These are phyloP conservation scores for Wickerhamiella domercqiae DNA, from an alignment of 805 yeast species.

Conservation along the genomic window DNA sequence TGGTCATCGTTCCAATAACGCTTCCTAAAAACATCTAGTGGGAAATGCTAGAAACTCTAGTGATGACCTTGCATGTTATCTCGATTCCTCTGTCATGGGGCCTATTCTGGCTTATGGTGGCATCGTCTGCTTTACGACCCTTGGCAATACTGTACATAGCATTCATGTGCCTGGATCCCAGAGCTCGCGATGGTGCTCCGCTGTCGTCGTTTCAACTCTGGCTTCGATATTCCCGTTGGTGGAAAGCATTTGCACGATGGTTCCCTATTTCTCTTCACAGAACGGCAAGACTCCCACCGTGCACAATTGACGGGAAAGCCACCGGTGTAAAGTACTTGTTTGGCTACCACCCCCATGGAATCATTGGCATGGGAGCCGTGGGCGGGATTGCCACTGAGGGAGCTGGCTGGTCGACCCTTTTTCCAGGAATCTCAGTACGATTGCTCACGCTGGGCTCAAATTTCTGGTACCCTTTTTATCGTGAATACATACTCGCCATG, in stretches of 20 bases:
- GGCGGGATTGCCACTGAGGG: slow-evolving; percentile 78
- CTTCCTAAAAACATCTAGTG: too few species aligned
- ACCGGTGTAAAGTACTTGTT: slow-evolving; percentile 48
- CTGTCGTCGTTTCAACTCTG: slow-evolving; percentile 39
- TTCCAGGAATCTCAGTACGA: slow-evolving; percentile 74
- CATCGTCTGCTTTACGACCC: slow-evolving; percentile 55
- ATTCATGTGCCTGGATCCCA: slow-evolving; percentile 42
- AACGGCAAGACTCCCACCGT: slow-evolving; percentile 55
- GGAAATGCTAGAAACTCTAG: slow-evolving; percentile 49
- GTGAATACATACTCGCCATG: slow-evolving; percentile 68
- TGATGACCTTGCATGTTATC: slow-evolving; percentile 58
- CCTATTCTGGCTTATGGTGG: slow-evolving; percentile 38
- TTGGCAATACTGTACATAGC: slow-evolving; percentile 43
- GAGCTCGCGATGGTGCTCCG: slow-evolving; percentile 64
- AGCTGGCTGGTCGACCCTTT: slow-evolving; percentile 44
- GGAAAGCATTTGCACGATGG: slow-evolving; percentile 61
- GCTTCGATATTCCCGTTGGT: slow-evolving; percentile 42
- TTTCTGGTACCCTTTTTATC: slow-evolving; percentile 70
- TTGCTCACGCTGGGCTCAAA: slow-evolving; percentile 71
- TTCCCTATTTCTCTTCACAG: slow-evolving; percentile 67
- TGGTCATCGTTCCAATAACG: too few species aligned
- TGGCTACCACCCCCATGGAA: slow-evolving; percentile 95
- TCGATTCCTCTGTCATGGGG: slow-evolving; percentile 39
- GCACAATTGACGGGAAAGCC: slow-evolving; percentile 29
- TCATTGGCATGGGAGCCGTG: slow-evolving; percentile 79